Evolutionary conservation across 139 green algal genomes (phyloP), one percentile per base, ranked within the genome.

Genomic region (Helicosporidium sp.): DNA sequence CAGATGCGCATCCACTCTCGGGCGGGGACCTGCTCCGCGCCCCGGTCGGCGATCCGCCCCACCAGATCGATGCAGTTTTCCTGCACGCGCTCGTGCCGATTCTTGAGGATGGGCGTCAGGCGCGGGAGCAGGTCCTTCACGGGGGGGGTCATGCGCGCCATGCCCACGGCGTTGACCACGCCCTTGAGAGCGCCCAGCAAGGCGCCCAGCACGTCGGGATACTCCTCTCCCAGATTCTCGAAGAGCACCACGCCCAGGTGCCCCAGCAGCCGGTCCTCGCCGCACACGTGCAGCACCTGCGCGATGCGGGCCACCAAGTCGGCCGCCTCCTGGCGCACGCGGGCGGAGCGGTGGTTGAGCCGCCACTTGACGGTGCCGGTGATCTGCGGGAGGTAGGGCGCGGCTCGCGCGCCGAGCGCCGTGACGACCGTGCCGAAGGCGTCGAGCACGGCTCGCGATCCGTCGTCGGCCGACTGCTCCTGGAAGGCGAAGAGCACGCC

Each of bases 1-100:
- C 90, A 97, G 70, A 99, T 94, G 57, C 90, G 83, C 89, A 99
- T 99, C 90, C 90, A 99, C 70, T 99, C 90, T 31, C 84, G 68
- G 0, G 90, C 82, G n/a, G 90, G 84, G 42, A 99, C 87, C 49
- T 79, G 89, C 69, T 97, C 87, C 4, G 86, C 78, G 31, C 82
- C 88, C 17, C 86, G 61, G 70, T 97, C 89, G 2, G 90, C 90
- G 49, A 99, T 94, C 53, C 87, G 80, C 5, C 90, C 90, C 19
- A 99, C 87, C 25, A 99, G 68, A 68, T 96, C 83, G 41, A 97
- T 94, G 64, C 73, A 91, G 57, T 95, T 93, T 68, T 96, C 87
- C 61, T 95, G 85, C 55, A 96, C 76, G 60, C 80, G 79, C 35
- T 86, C 77, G 45, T 86, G 76, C 58, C 74, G 66, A 71, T 99